phyloP scores from a whole-genome alignment of 208 protist species.

The Crithidia bombi region DNA sequence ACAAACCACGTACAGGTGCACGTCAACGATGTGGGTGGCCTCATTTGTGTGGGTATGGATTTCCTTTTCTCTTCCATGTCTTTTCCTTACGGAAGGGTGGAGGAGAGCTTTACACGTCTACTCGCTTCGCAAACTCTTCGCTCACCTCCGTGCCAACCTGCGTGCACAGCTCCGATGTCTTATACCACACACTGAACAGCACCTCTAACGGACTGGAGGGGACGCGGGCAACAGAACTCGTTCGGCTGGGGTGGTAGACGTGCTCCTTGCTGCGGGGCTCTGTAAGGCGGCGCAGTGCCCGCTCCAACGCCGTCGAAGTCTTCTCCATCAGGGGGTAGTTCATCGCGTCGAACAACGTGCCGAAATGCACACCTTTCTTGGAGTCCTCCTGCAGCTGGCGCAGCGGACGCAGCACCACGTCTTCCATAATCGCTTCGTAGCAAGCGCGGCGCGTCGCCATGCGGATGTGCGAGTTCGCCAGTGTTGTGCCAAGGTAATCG shows the following conservation, averaged over 20 bases:
- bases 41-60: too few species aligned
- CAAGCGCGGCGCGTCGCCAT: conserved; percentile 2
- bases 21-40: too few species aligned
- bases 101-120: conserved; percentile 2
- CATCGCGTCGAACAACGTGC: not conserved
- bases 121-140: conserved; percentile 1
- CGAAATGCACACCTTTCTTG: conserved; percentile 1
- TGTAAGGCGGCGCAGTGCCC: not conserved
- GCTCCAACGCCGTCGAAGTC: conserved; percentile 1
- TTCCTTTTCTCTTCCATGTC: not conserved
- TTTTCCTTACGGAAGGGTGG: too few species aligned
- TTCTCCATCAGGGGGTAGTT: conserved; percentile 7
- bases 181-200: conserved; percentile 3
- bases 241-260: not conserved
- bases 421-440: conserved; percentile 6
- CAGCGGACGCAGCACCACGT: not conserved
- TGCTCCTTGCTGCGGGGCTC: not conserved
- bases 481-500: not conserved
- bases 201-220: conserved; percentile 11
- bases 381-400: conserved; percentile 16
- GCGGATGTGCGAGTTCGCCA: not conserved
- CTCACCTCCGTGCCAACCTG: conserved; percentile 5
- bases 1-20: too few species aligned
- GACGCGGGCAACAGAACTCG: not conserved
- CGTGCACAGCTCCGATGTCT: conserved; percentile 2